Evolutionary conservation across 192 early-diverging fungal species (phyloP).

Genomic region (Backusella luteola): DNA sequence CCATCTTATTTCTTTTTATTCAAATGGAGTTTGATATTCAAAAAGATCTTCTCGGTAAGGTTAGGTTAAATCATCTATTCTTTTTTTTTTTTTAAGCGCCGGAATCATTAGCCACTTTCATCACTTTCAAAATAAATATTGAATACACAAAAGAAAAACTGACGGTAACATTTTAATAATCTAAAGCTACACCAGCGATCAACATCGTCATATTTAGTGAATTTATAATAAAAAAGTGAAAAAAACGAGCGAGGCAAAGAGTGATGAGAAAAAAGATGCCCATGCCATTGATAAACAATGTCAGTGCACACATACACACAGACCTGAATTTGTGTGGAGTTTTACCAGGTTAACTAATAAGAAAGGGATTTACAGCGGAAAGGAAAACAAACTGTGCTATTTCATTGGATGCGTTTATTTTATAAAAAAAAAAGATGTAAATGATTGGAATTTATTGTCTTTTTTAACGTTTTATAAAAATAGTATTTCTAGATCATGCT

Average conservation of each 20-base stretch:
- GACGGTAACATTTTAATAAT: no score
- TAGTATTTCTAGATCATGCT: neutral
- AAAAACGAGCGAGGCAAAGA: neutral
- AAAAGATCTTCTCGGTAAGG: neutral
- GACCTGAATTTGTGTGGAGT: neutral
- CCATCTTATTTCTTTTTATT: no score
- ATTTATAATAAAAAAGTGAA: neutral
- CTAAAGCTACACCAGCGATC: neutral
- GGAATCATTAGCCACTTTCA: neutral
- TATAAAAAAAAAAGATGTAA: neutral
- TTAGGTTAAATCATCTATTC: no score
- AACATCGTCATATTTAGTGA: neutral
- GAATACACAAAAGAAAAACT: no score
- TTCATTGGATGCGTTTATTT: slow-evolving; percentile 3
- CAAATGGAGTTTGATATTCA: no score
- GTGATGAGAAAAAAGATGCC: no score
- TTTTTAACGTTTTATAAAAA: neutral
- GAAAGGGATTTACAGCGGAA: neutral
- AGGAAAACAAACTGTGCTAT: neutral
- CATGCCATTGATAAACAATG: neutral
- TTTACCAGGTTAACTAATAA: neutral
- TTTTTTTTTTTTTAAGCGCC: neutral
- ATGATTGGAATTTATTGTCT: neutral
- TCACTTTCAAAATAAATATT: neutral
- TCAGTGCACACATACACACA: neutral